These are phyloP conservation scores for Podospora pseudopauciseta DNA, from an alignment of 495 filamentous ascomycete genomes.

Conservation along the genomic window DNA sequence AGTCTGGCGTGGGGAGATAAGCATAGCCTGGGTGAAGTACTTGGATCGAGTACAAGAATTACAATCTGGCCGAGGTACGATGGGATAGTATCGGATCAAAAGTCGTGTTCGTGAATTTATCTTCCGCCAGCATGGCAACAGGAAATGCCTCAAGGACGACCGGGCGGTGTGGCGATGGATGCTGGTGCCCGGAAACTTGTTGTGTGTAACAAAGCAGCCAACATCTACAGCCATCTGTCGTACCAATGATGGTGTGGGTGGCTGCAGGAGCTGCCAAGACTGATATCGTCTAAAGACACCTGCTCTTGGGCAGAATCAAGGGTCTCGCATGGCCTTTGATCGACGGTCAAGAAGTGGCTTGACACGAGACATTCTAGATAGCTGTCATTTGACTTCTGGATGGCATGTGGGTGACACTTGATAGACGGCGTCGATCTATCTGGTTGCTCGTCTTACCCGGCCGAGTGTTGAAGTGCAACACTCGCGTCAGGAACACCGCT, in stretches of 20 bases:
- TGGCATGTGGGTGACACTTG: background rate
- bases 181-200: background rate
- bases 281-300: background rate
- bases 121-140: background rate
- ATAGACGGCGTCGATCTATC: slow-evolving; percentile 1
- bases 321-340: background rate
- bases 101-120: background rate
- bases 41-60: background rate
- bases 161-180: slow-evolving; percentile 7
- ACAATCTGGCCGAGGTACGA: background rate
- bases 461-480: background rate
- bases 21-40: background rate
- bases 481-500: background rate
- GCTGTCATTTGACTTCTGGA: background rate
- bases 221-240: background rate
- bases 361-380: slow-evolving; percentile 3
- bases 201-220: background rate
- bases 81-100: background rate
- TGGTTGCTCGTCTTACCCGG: background rate
- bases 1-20: background rate
- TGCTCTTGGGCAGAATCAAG: background rate
- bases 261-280: background rate
- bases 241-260: background rate
- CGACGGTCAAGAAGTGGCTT: background rate
- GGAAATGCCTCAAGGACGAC: slow-evolving; percentile 7